These are phyloP conservation scores for Apophysomyces ossiformis DNA, from an alignment of 371 early-diverging fungal species.

Conservation along the genomic window DNA sequence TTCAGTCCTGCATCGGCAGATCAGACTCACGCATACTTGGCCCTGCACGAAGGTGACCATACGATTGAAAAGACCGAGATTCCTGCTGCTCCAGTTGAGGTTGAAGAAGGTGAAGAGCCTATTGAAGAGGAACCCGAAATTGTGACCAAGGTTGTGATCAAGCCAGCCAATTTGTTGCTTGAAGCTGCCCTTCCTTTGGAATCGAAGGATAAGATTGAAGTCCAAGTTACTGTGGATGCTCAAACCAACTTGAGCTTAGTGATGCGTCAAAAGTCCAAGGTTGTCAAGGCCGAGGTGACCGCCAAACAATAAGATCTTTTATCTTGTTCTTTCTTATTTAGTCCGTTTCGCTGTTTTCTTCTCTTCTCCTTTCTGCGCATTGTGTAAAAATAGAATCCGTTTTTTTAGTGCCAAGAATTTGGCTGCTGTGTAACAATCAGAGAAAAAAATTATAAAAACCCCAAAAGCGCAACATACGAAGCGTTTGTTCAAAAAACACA, in stretches of 20 bases:
- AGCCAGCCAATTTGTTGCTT: conserved; percentile 60
- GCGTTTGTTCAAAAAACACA: background rate
- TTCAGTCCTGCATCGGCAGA: conserved; percentile 70
- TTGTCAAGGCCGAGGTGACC: conserved; percentile 50
- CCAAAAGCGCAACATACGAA: background rate
- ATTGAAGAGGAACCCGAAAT: conserved; percentile 57
- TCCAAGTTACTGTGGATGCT: conserved; percentile 62
- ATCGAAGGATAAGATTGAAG: conserved; percentile 63
- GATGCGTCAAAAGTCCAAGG: conserved; percentile 63
- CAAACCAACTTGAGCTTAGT: conserved; percentile 55
- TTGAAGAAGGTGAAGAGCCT: conserved; percentile 60
- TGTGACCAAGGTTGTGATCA: conserved; percentile 50
- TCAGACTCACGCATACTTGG: conserved; percentile 79
- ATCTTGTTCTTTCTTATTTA: background rate
- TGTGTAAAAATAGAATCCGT: conserved; percentile 1
- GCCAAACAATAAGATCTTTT: conserved; percentile 31
- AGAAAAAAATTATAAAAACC: background rate
- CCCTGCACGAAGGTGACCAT: conserved; percentile 82
- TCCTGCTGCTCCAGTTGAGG: conserved; percentile 51
- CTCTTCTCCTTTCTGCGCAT: background rate
- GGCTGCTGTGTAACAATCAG: background rate
- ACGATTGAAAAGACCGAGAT: conserved; percentile 64
- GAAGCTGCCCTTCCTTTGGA: conserved; percentile 63
- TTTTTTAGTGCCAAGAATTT: conserved; percentile 4
- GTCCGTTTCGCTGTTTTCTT: background rate